Percentiles rank a stretch among this genome's conserved stretches.
Evolutionary conservation across 768 basidiomycete species (phyloP).

Genomic region (Boletus insuetus): DNA sequence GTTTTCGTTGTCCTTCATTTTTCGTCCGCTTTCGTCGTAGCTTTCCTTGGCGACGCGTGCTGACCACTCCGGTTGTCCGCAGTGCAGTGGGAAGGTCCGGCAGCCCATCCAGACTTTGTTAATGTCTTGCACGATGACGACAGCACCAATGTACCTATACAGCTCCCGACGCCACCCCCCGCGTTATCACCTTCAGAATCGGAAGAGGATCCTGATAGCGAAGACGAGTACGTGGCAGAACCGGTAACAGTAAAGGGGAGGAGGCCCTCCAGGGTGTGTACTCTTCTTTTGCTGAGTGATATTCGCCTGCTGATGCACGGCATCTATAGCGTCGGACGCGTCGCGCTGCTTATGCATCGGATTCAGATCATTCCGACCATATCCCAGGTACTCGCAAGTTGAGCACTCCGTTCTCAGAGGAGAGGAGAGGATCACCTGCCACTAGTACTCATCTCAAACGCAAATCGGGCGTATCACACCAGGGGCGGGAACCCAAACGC

Average conservation of each 20-base stretch:
- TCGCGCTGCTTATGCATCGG: constrained; percentile 38
- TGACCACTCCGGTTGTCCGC: constrained; percentile 29
- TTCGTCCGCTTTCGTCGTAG: constrained; percentile 13
- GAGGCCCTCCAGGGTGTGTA: constrained; percentile 45
- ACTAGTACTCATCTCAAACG: constrained; percentile 45
- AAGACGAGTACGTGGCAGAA: constrained; percentile 70
- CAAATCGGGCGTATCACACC: constrained; percentile 42
- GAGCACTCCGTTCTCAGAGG: constrained; percentile 19
- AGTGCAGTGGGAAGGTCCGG: constrained; percentile 76
- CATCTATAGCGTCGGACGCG: constrained; percentile 43
- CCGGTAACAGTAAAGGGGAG: constrained; percentile 32
- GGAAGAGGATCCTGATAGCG: constrained; percentile 52
- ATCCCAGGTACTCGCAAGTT: constrained; percentile 13
- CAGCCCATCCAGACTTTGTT: constrained; percentile 49
- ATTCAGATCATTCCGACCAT: constrained; percentile 42
- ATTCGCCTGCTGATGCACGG: constrained; percentile 11
- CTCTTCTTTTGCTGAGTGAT: constrained; percentile 8
- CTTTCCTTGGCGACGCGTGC: constrained; percentile 21
- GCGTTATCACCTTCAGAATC: constrained; percentile 42
- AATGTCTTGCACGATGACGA: constrained; percentile 18
- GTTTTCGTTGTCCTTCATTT: constrained; percentile 10
- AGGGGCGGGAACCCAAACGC: constrained; percentile 44
- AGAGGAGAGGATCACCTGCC: constrained; percentile 21
- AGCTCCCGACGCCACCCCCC: constrained; percentile 28
- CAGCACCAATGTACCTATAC: constrained; percentile 17